These are phyloP conservation scores for Cardiospermum halicacabum DNA, from an alignment of 345 rosid genomes.

Conservation along the genomic window DNA sequence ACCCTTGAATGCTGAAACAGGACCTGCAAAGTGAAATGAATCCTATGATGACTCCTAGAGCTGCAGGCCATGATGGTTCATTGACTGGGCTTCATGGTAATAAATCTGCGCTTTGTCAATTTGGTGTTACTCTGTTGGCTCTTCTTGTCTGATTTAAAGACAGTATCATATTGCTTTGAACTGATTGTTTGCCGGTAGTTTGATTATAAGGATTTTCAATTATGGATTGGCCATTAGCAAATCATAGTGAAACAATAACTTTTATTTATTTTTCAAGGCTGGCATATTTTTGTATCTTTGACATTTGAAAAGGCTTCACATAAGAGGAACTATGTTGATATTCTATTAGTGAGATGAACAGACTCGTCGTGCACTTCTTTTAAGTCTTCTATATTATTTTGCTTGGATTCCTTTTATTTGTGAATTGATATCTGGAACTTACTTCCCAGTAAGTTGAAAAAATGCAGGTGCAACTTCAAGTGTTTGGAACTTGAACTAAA, in stretches of 20 bases:
- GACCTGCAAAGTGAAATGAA: constrained; percentile 38
- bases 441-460: not conserved
- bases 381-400: not conserved
- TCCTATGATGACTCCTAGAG: constrained; percentile 39
- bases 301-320: too few species aligned
- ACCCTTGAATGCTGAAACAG: constrained; percentile 21
- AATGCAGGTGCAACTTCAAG: not conserved
- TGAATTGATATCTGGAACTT: constrained; percentile 3
- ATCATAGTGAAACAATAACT: not conserved
- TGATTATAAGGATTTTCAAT: not conserved
- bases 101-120: not conserved
- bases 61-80: constrained; percentile 35
- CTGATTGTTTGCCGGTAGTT: not conserved
- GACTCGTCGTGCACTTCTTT: not conserved
- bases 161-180: not conserved
- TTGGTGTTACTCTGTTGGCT: not conserved
- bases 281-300: too few species aligned
- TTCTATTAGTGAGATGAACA: too few species aligned
- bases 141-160: not conserved
- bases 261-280: not conserved
- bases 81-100: constrained; percentile 44
- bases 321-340: too few species aligned
- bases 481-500: not conserved
- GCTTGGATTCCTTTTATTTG: not conserved
- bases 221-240: not conserved